phyloP scores from a whole-genome alignment of 2,329 filamentous ascomycete species.

The Dactylellina sp. region DNA sequence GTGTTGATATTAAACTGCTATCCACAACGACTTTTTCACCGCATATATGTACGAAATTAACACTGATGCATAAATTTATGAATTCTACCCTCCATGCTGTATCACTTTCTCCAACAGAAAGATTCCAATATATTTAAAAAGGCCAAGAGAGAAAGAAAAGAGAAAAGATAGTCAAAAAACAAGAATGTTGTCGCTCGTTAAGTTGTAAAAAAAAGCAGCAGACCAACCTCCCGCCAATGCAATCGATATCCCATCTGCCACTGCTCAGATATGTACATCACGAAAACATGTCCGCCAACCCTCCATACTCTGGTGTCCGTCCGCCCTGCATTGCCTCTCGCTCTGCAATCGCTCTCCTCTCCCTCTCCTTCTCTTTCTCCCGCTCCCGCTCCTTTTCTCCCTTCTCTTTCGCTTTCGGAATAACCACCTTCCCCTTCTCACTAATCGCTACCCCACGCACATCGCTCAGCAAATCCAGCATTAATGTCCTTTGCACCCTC shows the following conservation, averaged over 20 bases:
- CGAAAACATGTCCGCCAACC: constrained; percentile 69
- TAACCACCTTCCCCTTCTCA: constrained; percentile 85
- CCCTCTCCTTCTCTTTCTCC: constrained; percentile 63
- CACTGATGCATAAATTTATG: no score
- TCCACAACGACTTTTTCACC: no score
- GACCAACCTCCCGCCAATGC: no score
- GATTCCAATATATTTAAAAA: neutral
- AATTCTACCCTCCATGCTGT: neutral
- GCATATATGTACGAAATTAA: constrained; percentile 1
- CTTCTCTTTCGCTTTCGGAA: constrained; percentile 64
- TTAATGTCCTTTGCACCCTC: constrained; percentile 75
- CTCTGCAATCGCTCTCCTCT: constrained; percentile 64
- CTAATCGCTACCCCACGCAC: constrained; percentile 91
- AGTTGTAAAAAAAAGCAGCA: no score
- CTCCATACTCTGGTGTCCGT: constrained; percentile 66
- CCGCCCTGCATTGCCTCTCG: constrained; percentile 63
- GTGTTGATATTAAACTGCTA: no score
- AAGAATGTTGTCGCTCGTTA: no score
- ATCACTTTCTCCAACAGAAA: neutral
- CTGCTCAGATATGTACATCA: constrained; percentile 56
- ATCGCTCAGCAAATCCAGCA: constrained; percentile 86
- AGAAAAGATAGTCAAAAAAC: neutral
- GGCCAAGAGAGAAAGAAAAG: neutral
- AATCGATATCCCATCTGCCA: no score
- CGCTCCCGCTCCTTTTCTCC: constrained; percentile 65